phyloP scores from a whole-genome alignment of 441 rosid genomes.

The Syzygium malaccense region DNA sequence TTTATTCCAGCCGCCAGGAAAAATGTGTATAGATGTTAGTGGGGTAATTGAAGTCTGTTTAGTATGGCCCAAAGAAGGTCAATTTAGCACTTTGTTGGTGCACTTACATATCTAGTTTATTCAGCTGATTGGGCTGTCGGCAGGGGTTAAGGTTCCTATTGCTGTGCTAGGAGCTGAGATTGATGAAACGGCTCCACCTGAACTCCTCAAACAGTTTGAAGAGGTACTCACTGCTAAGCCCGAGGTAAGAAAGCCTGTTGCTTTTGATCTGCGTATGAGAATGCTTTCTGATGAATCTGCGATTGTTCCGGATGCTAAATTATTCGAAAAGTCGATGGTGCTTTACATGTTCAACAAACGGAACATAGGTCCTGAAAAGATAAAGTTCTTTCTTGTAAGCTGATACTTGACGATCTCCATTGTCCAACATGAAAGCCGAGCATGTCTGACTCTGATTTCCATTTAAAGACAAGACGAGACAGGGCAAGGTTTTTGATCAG shows the following conservation, averaged over 20 bases:
- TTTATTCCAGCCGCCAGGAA: neutral
- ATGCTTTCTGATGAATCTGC: neutral
- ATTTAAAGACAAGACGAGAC: neutral
- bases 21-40: neutral
- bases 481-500: neutral
- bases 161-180: constrained; percentile 62
- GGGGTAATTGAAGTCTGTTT: neutral
- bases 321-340: neutral
- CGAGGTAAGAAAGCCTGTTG: constrained; percentile 33
- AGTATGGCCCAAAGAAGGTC: neutral
- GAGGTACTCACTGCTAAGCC: constrained; percentile 39
- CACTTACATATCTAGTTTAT: neutral
- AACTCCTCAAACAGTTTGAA: constrained; percentile 58
- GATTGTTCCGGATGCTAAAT: neutral
- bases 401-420: neutral
- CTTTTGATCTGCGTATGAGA: neutral
- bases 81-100: neutral
- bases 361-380: neutral
- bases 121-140: neutral
- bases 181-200: constrained; percentile 51
- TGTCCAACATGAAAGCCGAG: neutral
- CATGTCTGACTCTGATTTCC: neutral
- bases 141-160: constrained; percentile 60
- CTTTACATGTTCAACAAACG: neutral
- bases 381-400: neutral